Base-by-base conservation (phyloP, 1,284 basidiomycete species). In the Papiliotrema terrestris region DNA sequence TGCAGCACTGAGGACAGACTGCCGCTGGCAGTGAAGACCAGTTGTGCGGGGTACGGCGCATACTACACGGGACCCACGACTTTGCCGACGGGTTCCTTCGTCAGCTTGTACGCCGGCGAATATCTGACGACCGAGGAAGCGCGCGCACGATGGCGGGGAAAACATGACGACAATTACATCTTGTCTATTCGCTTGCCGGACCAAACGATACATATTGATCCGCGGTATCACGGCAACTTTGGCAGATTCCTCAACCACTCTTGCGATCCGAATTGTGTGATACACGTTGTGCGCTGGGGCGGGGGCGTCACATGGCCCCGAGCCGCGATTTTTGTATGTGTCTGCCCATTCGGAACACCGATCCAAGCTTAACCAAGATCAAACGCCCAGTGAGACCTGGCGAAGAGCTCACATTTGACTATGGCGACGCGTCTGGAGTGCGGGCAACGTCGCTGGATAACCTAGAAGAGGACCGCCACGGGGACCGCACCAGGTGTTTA, bases 391-490 rank as follows among this genome's bases (percentile, higher is more conserved):
- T 71, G 23, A 4, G 19, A 3, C 45, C 57, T 1, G 66, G 56
- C 13, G 67, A 71, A 48, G 63, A 69, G 49, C 49, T 71, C 45
- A 66, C 67, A 2, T 71, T 66, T 45, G 68, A 71, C 45, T 71
- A 71, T 51, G 63, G 58, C 20, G 56, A 68, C 37, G 65, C 68
- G 2, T 68, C 66, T 1, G 65, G 66, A 32, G 15, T 19, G 19
- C 46, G 14, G 13, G 45, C 26, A 4, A n/a, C n/a, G 19, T 15
- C n/a, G 13, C 29, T 20, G 46, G 37, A 22, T 13, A 25, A 14
- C 20, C 22, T 3, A 22, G 46, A n/a, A 2, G 22, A 38, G 15
- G 29, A 22, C 9, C 37, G 20, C 20, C 26, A 19, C 20, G n/a
- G 46, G 25, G 42, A 38, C 20, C 36, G 51, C 41, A 65, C 59